phyloP scores from a whole-genome alignment of 805 yeast genomes.

The Candida manassasensis region DNA sequence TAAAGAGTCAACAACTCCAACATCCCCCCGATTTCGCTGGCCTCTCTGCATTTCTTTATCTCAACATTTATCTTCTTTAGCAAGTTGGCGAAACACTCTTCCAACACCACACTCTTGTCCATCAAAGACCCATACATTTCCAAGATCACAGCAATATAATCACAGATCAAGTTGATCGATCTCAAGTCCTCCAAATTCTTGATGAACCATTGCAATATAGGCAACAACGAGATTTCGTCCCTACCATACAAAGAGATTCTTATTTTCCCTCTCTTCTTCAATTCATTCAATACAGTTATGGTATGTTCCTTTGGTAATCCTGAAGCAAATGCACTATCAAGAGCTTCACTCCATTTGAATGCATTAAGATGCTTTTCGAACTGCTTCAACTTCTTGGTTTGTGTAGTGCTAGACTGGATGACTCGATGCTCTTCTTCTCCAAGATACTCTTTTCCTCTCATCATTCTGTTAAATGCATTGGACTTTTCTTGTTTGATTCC shows the following conservation, averaged over 20 bases:
- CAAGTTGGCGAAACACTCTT: constrained; percentile 62
- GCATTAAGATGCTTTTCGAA: constrained; percentile 82
- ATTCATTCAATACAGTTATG: constrained; percentile 76
- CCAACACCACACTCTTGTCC: constrained; percentile 72
- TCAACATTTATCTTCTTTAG: constrained; percentile 61
- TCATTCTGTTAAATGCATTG: constrained; percentile 70
- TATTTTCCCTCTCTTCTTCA: constrained; percentile 84
- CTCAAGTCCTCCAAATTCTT: constrained; percentile 78
- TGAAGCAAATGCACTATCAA: constrained; percentile 76
- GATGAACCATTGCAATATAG: constrained; percentile 78
- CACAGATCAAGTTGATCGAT: constrained; percentile 57
- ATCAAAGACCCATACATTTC: constrained; percentile 75
- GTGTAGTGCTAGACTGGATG: constrained; percentile 49
- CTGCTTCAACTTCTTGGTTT: constrained; percentile 61
- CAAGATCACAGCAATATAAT: constrained; percentile 60
- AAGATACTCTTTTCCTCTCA: constrained; percentile 84
- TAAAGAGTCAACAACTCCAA: constrained; percentile 69
- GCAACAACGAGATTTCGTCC: constrained; percentile 83
- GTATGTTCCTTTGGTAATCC: constrained; percentile 81
- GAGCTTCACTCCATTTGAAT: constrained; percentile 90
- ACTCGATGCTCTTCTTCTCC: constrained; percentile 84
- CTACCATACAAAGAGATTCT: constrained; percentile 74
- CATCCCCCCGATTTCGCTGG: constrained; percentile 91
- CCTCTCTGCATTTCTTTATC: constrained; percentile 76
- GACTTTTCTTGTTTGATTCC: constrained; percentile 48